A percentile compares a stretch with the other conserved stretches of the same genome.
Evolutionary conservation across 2,329 filamentous ascomycete species (phyloP).

Genomic region (Mycocentrospora acerina): DNA sequence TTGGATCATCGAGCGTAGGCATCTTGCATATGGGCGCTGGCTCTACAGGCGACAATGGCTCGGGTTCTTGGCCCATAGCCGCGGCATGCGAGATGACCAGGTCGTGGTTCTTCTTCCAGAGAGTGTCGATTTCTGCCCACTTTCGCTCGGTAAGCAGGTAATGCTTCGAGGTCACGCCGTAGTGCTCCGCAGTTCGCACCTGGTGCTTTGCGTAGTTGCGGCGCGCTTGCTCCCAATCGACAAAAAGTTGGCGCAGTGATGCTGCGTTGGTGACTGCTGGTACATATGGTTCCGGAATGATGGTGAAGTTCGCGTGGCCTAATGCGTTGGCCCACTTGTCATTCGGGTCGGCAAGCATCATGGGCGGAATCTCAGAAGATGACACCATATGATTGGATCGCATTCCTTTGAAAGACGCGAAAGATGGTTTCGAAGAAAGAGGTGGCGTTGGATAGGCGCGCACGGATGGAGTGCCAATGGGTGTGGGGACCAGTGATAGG

Average conservation of each 20-base stretch:
- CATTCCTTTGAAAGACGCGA: conserved; percentile 66
- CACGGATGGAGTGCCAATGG: conserved; percentile 52
- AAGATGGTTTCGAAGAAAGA: conserved; percentile 74
- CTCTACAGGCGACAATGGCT: conserved; percentile 47
- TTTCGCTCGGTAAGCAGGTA: conserved; percentile 85
- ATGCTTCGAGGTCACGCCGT: conserved; percentile 84
- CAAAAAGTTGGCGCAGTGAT: conserved; percentile 65
- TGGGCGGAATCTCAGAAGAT: conserved; percentile 60
- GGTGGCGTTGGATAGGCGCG: conserved; percentile 64
- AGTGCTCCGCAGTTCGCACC: conserved; percentile 85
- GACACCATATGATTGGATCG: conserved; percentile 51
- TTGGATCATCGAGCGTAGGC: conserved; percentile 67
- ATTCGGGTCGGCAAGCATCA: conserved; percentile 67
- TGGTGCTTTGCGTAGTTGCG: conserved; percentile 88
- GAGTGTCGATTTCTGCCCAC: conserved; percentile 76
- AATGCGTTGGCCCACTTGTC: conserved; percentile 84
- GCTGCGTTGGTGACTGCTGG: conserved; percentile 64
- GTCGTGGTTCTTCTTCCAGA: conserved; percentile 73
- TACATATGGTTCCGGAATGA: conserved; percentile 77
- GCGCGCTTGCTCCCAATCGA: conserved; percentile 80
- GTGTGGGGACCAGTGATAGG: conserved; percentile 47
- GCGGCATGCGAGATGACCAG: conserved; percentile 54
- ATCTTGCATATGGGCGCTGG: conserved; percentile 63
- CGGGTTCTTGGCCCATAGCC: conserved; percentile 34
- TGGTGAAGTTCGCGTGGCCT: conserved; percentile 92